Evolutionary conservation across 371 early-diverging fungal genomes (phyloP).

Genomic region (Apophysomyces ossiformis): DNA sequence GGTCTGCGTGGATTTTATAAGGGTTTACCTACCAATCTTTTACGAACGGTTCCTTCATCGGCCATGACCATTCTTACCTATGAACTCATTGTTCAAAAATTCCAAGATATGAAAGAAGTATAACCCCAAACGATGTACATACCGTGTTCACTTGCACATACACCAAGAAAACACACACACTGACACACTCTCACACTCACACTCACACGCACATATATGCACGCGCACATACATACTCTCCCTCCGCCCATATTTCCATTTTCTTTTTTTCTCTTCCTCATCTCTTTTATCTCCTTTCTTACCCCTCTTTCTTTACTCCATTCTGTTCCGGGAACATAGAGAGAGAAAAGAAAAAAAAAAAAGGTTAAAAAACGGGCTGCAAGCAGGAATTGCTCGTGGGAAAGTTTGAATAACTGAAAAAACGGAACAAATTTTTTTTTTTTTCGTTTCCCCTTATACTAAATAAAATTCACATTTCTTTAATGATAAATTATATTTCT

Average conservation of each 20-base stretch:
- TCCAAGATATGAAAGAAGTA: constrained; percentile 40
- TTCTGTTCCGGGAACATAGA: not conserved
- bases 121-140: constrained; percentile 3
- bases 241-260: too few species aligned
- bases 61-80: constrained; percentile 90
- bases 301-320: not conserved
- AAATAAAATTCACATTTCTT: not conserved
- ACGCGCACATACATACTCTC: too few species aligned
- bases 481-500: too few species aligned
- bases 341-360: not conserved
- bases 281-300: too few species aligned
- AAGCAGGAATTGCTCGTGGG: not conserved
- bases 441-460: not conserved
- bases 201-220: too few species aligned
- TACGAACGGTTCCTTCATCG: constrained; percentile 90
- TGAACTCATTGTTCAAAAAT: constrained; percentile 59
- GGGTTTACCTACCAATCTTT: constrained; percentile 85
- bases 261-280: too few species aligned
- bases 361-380: not conserved
- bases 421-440: too few species aligned
- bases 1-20: constrained; percentile 85
- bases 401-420: not conserved
- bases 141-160: not conserved
- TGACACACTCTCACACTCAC: too few species aligned
- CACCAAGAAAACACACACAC: too few species aligned